These are phyloP conservation scores for Fusarium graminum DNA, from an alignment of 2,329 filamentous ascomycete genomes.

Conservation along the genomic window DNA sequence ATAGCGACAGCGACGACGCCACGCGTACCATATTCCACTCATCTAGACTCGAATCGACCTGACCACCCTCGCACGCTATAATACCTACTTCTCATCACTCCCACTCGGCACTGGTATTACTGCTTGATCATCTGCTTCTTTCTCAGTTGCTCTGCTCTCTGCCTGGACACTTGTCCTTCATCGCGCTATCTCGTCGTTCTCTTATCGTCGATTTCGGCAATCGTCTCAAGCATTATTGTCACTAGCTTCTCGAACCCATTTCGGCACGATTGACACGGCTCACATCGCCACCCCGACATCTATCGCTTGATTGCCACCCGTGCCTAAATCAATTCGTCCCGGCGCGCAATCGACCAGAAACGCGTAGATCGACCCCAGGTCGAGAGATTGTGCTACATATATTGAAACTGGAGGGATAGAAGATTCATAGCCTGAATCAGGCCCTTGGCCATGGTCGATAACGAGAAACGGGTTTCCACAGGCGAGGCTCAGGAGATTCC, in stretches of 20 bases:
- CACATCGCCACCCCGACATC: constrained; percentile 2
- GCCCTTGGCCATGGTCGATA: constrained; percentile 51
- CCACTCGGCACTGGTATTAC: constrained; percentile 7
- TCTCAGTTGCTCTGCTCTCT: constrained; percentile 14
- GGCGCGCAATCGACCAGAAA: constrained; percentile 20
- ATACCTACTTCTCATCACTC: constrained; percentile 27
- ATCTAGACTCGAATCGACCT: constrained; percentile 20
- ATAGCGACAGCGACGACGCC: constrained; percentile 36
- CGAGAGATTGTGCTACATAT: constrained; percentile 14
- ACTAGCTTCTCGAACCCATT: constrained; percentile 1
- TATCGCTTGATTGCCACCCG: constrained; percentile 5
- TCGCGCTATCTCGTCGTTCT: constrained; percentile 17
- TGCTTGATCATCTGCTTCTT: constrained; percentile 21
- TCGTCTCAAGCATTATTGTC: constrained; percentile 1
- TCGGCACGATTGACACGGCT: constrained; percentile 8
- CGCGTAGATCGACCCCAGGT: constrained; percentile 21
- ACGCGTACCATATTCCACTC: constrained; percentile 30
- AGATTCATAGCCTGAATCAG: constrained; percentile 33
- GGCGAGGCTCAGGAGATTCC: constrained; percentile 38
- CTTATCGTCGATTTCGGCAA: constrained; percentile 11
- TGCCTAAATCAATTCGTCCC: constrained; percentile 3
- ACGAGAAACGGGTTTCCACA: constrained; percentile 48
- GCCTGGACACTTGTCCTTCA: constrained; percentile 1
- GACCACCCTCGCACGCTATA: constrained; percentile 26
- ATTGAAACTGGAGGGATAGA: constrained; percentile 42